phyloP scores from a whole-genome alignment of 2,329 filamentous ascomycete species.

The Coniochaeta ligniaria region DNA sequence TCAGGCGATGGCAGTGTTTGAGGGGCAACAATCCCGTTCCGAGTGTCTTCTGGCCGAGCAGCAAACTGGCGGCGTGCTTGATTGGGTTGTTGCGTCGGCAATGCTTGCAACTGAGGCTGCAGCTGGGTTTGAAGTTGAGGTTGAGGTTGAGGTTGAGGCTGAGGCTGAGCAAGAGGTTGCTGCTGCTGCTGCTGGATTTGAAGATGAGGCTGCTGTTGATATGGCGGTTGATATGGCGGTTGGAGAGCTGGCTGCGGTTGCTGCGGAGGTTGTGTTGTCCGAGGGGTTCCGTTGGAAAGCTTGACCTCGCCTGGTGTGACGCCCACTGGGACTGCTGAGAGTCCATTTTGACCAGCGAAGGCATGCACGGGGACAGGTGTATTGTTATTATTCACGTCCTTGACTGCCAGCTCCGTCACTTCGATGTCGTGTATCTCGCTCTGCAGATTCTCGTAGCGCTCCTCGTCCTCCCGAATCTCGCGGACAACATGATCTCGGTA shows the following conservation, averaged over 20 bases:
- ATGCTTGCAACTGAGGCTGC: conserved; percentile 10
- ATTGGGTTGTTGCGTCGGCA: not conserved
- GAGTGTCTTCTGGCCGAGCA: not conserved
- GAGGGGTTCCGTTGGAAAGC: not conserved
- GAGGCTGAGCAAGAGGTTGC: conserved; percentile 10
- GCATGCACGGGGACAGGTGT: not conserved
- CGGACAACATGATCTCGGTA: conserved; percentile 66
- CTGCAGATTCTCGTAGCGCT: conserved; percentile 53
- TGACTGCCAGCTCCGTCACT: conserved; percentile 20
- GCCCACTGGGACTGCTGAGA: not conserved
- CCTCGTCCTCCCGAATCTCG: conserved; percentile 70
- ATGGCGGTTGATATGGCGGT: not conserved
- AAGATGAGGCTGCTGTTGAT: not conserved
- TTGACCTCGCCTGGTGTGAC: not conserved
- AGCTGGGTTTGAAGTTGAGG: conserved; percentile 13
- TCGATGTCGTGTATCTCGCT: conserved; percentile 64
- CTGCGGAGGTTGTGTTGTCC: not conserved
- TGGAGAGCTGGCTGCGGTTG: not conserved
- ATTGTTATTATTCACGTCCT: conserved; percentile 1
- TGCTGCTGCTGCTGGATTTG: conserved; percentile 3
- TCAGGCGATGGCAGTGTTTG: not conserved
- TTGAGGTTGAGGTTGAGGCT: conserved; percentile 4
- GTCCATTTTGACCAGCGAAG: not conserved
- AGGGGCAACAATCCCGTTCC: not conserved
- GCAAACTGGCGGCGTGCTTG: not conserved